Evolutionary conservation across 108 stramenopile species (phyloP).

Genomic region (Cyclotella sp.): DNA sequence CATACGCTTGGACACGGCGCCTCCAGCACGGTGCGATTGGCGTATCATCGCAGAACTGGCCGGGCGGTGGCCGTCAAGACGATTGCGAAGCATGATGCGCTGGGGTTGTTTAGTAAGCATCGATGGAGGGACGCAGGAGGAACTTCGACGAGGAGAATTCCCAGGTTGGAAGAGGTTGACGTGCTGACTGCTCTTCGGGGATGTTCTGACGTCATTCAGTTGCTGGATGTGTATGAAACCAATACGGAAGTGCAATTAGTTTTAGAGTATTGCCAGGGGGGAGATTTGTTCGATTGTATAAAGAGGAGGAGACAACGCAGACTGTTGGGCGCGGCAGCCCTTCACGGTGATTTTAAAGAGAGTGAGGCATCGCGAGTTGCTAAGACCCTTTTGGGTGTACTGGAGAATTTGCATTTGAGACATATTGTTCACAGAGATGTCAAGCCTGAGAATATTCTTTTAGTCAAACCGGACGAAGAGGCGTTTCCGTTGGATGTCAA

Average conservation of each 20-base stretch:
- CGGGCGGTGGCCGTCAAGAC: conserved; percentile 82
- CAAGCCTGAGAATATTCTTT: conserved; percentile 90
- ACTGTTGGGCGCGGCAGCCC: conserved; percentile 8
- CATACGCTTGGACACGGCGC: conserved; percentile 86
- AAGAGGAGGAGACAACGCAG: conserved; percentile 62
- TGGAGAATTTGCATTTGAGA: conserved; percentile 65
- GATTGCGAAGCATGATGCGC: conserved; percentile 84
- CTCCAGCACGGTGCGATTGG: conserved; percentile 79
- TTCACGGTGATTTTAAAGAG: conserved; percentile 64
- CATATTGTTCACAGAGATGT: conserved; percentile 86
- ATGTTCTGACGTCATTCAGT: conserved; percentile 69
- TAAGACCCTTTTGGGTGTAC: conserved; percentile 68
- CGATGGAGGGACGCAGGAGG: conserved; percentile 26
- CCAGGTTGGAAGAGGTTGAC: conserved; percentile 83
- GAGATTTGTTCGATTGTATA: conserved; percentile 86
- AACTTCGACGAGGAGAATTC: conserved; percentile 21
- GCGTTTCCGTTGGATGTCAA: conserved; percentile 68
- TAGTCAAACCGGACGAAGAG: conserved; percentile 48
- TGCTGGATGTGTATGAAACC: conserved; percentile 89
- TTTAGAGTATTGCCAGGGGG: conserved; percentile 86
- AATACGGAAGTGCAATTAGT: conserved; percentile 88
- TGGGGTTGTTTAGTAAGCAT: conserved; percentile 68
- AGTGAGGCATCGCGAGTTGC: conserved; percentile 72
- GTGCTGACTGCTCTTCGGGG: conserved; percentile 62
- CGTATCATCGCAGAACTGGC: conserved; percentile 57